Evolutionary conservation across 352 stramenopile genomes (phyloP), one percentile per base, ranked within the genome.

Genomic region (Aphanomyces invadans): DNA sequence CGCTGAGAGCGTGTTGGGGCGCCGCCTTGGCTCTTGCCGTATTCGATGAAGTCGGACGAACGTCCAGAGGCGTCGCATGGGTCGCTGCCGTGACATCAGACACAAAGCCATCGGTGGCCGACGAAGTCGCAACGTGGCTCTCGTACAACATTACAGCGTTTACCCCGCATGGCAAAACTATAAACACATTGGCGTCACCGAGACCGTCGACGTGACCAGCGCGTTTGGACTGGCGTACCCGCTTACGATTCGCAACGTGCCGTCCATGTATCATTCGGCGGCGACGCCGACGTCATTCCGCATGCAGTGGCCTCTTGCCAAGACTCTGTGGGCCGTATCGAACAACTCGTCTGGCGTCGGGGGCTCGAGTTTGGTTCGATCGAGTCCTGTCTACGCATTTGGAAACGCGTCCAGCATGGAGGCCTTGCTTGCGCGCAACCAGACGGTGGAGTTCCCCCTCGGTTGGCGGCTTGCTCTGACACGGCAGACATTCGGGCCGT

Each of bases 141-240:
- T 7, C 12, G 23, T 21, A 54, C 42, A 23, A 26, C 31, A 65
- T 65, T 26, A 42, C 57, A 23, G 26, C 5, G 10, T 65, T 42
- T 4, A 57, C 17, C 4, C 53, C 57, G 26, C 26, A 57, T 65
- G 57, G 57, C 57, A 65, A 65, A 65, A 65, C 28, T 65, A 65
- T 31, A 65, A 65, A 23, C n/a, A 11, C 29, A 19, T 65, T 11
- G 57, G 57, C 0, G 21, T 65, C 31, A 21, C n/a, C 28, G 57
- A 65, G 17, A 45, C 57, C 1, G 53, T 57, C 23, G 53, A 26
- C 9, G 21, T 65, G 9, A 10, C 53, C 15, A 65, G 32, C 28
- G 57, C 57, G 7, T 65, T 65, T 65, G 57, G 57, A 11, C 25
- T 60, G 1, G 15, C 4, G 17, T 65, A 65, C 33, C 33, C 57